These are phyloP conservation scores for Conidiobolus incongruus DNA, from an alignment of 371 early-diverging fungal genomes.

Conservation along the genomic window DNA sequence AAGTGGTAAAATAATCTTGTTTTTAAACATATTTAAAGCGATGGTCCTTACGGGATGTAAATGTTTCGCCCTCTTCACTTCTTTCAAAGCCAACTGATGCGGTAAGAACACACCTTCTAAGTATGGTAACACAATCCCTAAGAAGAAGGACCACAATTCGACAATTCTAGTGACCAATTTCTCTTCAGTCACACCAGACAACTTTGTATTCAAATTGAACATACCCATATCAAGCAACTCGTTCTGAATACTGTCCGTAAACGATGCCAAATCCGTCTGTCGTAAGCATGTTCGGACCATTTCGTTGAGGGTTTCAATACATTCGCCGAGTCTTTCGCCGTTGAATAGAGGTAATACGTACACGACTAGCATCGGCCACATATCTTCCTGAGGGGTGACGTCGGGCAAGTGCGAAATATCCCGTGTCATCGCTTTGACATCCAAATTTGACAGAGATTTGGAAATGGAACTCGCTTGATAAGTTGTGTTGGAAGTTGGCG, in stretches of 20 bases:
- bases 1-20: conserved; percentile 40
- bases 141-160: conserved; percentile 68
- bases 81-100: conserved; percentile 22
- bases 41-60: conserved; percentile 20
- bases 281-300: conserved; percentile 37
- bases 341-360: conserved; percentile 65
- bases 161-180: conserved; percentile 41
- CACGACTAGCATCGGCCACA: conserved; percentile 48
- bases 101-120: conserved; percentile 73
- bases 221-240: conserved; percentile 41
- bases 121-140: conserved; percentile 61
- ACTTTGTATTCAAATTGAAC: conserved; percentile 43
- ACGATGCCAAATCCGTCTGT: conserved; percentile 19
- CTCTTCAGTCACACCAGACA: conserved; percentile 46
- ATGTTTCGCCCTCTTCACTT: conserved; percentile 5
- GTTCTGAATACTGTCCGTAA: conserved; percentile 23
- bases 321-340: conserved; percentile 57
- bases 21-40: conserved; percentile 42
- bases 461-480: no score
- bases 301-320: conserved; percentile 65
- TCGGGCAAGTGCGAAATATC: conserved; percentile 17
- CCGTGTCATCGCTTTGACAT: conserved; percentile 31
- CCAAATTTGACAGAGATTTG: conserved; percentile 27
- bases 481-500: no score
- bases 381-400: conserved; percentile 22